phyloP scores from a whole-genome alignment of 176 grass and related monocot species.

The Triticum timopheevii region DNA sequence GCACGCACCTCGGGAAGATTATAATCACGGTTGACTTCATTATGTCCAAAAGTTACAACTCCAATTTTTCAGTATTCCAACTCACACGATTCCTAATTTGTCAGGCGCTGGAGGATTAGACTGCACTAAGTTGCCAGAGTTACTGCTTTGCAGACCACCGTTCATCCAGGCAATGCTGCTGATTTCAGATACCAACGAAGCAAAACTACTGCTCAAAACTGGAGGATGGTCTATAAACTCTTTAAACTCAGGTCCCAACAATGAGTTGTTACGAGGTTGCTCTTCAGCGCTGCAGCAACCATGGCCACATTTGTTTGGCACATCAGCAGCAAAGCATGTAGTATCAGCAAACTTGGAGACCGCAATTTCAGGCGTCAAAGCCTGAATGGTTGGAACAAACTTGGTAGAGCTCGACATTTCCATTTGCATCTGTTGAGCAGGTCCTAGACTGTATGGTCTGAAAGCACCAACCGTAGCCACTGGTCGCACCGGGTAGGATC shows the following conservation, averaged over 20 bases:
- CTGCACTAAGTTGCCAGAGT: slow-evolving; percentile 46
- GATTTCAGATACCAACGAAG: slow-evolving; percentile 77
- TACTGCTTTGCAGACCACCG: slow-evolving; percentile 65
- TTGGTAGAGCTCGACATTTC: slow-evolving; percentile 28
- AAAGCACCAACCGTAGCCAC: slow-evolving; percentile 83
- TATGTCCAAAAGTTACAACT: not conserved
- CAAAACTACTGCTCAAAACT: slow-evolving; percentile 64
- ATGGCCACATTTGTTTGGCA: slow-evolving; percentile 80
- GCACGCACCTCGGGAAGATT: not conserved
- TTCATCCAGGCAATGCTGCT: slow-evolving; percentile 99
- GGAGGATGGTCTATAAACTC: slow-evolving; percentile 79
- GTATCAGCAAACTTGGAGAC: slow-evolving; percentile 51
- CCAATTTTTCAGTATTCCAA: slow-evolving; percentile 23
- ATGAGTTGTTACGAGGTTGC: slow-evolving; percentile 35
- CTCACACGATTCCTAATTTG: slow-evolving; percentile 29
- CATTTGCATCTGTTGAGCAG: slow-evolving; percentile 24
- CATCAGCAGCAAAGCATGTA: slow-evolving; percentile 44
- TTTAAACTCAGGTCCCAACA: slow-evolving; percentile 92
- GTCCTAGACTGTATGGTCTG: slow-evolving; percentile 51
- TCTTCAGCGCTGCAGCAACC: slow-evolving; percentile 57
- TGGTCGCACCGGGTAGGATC: slow-evolving; percentile 65
- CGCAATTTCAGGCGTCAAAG: slow-evolving; percentile 37
- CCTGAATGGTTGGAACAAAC: slow-evolving; percentile 23
- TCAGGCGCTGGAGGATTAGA: slow-evolving; percentile 38
- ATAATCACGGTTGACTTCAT: slow-evolving; percentile 17